phyloP scores from a whole-genome alignment of 2,329 filamentous ascomycete species.

The Dactylellina leptospora region DNA sequence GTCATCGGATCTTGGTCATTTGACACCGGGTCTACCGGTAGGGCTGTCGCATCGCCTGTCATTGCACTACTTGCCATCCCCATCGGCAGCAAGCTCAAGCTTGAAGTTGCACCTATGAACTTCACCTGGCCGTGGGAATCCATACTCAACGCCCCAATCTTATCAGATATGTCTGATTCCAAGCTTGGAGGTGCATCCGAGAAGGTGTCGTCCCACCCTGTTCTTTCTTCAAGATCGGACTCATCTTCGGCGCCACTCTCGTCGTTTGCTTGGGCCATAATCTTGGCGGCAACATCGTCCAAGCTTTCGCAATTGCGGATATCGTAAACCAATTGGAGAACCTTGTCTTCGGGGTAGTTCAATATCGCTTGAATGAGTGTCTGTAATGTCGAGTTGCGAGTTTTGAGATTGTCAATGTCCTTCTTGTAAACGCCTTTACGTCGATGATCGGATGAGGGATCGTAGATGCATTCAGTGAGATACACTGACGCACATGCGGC shows the following conservation, averaged over 20 bases:
- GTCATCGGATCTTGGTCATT: slow-evolving; percentile 70
- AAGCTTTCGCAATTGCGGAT: slow-evolving; percentile 86
- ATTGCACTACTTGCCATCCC: slow-evolving; percentile 51
- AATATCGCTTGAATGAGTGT: slow-evolving; percentile 92
- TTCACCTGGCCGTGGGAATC: slow-evolving; percentile 49
- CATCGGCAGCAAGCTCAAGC: slow-evolving; percentile 47
- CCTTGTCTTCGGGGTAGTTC: slow-evolving; percentile 83
- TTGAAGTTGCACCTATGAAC: slow-evolving; percentile 47
- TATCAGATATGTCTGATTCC: slow-evolving; percentile 58
- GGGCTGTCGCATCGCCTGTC: slow-evolving; percentile 43
- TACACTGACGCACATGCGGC: slow-evolving; percentile 97
- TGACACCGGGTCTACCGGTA: slow-evolving; percentile 18
- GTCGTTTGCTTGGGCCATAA: slow-evolving; percentile 66
- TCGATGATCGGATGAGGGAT: slow-evolving; percentile 93
- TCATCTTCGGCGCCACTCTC: slow-evolving; percentile 60
- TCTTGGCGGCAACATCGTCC: slow-evolving; percentile 70
- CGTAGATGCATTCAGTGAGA: slow-evolving; percentile 87
- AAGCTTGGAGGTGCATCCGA: slow-evolving; percentile 67
- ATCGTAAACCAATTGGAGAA: slow-evolving; percentile 79
- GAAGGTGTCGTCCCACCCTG: slow-evolving; percentile 65
- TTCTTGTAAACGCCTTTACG: slow-evolving; percentile 97
- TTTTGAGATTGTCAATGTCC: slow-evolving; percentile 87
- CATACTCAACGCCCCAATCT: slow-evolving; percentile 47
- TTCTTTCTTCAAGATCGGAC: slow-evolving; percentile 56
- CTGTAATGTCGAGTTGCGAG: slow-evolving; percentile 84